These are phyloP conservation scores for Erodium moschatum DNA, from an alignment of 441 rosid genomes.

Conservation along the genomic window DNA sequence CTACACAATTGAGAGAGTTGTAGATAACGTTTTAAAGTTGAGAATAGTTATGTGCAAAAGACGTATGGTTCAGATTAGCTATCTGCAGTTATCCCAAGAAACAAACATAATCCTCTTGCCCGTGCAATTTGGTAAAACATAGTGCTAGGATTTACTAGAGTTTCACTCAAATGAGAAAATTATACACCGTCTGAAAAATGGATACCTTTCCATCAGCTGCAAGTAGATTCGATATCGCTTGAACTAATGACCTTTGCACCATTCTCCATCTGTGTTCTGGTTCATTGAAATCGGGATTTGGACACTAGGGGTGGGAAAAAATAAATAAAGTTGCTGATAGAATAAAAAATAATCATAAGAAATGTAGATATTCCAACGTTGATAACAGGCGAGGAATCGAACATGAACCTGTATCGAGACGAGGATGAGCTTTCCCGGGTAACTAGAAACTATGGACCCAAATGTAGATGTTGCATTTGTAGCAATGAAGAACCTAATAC, in stretches of 20 bases:
- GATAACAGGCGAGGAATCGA: neutral
- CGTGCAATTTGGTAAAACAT: too few species aligned
- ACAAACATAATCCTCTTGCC: too few species aligned
- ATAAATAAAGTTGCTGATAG: neutral
- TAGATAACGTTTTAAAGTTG: too few species aligned
- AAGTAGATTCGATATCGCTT: conserved; percentile 58
- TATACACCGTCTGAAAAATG: neutral
- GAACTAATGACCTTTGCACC: conserved; percentile 53
- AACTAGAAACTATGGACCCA: conserved; percentile 46
- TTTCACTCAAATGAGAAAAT: too few species aligned
- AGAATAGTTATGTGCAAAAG: too few species aligned
- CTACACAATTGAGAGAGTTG: too few species aligned
- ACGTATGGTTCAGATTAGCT: too few species aligned
- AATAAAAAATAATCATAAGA: conserved; percentile 1
- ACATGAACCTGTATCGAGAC: conserved; percentile 51
- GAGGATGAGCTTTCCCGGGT: conserved; percentile 52
- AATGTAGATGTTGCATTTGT: conserved; percentile 60
- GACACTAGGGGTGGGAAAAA: conserved; percentile 36
- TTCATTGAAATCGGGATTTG: conserved; percentile 60
- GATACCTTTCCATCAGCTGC: conserved; percentile 50
- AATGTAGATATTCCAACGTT: conserved; percentile 4
- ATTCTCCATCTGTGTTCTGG: conserved; percentile 66
- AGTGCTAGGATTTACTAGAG: too few species aligned
- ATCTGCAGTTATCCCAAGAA: too few species aligned
- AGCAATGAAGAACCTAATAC: conserved; percentile 45